Evolutionary conservation across 257 asterid species (phyloP).

Genomic region (Solanum peruvianum): DNA sequence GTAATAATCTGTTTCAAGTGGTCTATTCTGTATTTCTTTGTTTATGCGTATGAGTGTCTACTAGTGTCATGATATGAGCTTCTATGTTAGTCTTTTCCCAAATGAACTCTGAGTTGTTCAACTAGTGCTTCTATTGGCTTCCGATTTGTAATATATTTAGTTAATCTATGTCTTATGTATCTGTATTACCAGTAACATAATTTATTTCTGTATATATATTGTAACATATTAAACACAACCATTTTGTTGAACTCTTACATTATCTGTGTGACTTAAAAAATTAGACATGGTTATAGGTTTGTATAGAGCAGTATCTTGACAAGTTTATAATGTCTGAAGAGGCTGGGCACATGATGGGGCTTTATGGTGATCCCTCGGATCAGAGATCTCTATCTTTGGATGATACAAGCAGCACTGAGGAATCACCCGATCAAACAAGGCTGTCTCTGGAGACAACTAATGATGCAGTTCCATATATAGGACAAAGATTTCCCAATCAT

Average conservation of each 20-base stretch:
- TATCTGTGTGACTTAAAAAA: neutral
- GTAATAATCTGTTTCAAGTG: neutral
- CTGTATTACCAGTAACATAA: neutral
- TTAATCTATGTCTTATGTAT: neutral
- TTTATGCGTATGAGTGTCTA: neutral
- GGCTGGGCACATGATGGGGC: slow-evolving; percentile 59
- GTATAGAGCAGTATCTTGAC: slow-evolving; percentile 6
- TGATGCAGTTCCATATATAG: slow-evolving; percentile 64
- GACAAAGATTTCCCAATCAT: slow-evolving; percentile 72
- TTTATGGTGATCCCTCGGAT: slow-evolving; percentile 73
- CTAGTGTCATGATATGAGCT: neutral
- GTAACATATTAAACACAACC: neutral
- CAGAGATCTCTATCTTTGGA: slow-evolving; percentile 81
- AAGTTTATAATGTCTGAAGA: slow-evolving; percentile 60
- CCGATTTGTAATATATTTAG: neutral
- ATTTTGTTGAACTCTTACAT: neutral
- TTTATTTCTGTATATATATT: neutral
- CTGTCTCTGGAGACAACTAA: slow-evolving; percentile 45
- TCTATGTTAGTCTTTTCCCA: neutral
- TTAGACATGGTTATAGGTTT: slow-evolving; percentile 12
- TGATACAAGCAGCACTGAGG: slow-evolving; percentile 82
- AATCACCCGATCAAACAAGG: slow-evolving; percentile 68
- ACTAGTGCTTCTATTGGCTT: neutral
- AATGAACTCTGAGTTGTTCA: neutral
- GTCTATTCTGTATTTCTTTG: neutral